Conservation (phyloP, 1,284 basidiomycete species). For the Lentinula novae-zelandiae region DNA sequence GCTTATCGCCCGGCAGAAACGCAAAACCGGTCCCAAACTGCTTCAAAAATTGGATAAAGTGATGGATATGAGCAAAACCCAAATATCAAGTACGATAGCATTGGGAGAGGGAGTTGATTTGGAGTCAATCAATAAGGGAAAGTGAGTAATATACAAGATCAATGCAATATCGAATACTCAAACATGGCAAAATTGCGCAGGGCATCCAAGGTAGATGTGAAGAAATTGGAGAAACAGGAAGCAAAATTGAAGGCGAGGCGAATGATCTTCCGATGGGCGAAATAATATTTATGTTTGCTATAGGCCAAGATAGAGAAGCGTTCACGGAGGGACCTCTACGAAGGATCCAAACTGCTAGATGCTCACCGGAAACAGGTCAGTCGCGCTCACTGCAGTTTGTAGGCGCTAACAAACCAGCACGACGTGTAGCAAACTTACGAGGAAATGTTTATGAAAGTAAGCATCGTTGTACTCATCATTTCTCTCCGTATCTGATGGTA, state of each 20-base stretch:
- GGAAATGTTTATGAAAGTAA: constrained; percentile 95
- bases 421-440: constrained; percentile 84
- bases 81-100: constrained; percentile 82
- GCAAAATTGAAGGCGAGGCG: constrained; percentile 83
- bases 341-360: constrained; percentile 94
- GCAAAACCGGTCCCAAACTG: constrained; percentile 49
- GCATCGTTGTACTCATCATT: neutral
- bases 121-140: constrained; percentile 92
- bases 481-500: neutral
- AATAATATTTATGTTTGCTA: constrained; percentile 2
- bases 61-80: constrained; percentile 88
- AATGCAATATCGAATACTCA: constrained; percentile 14
- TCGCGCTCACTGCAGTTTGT: neutral
- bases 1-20: constrained; percentile 53
- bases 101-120: constrained; percentile 87
- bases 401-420: constrained; percentile 10
- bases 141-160: constrained; percentile 46
- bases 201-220: constrained; percentile 94
- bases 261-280: neutral
- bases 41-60: constrained; percentile 87
- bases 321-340: constrained; percentile 84
- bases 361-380: constrained; percentile 85
- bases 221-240: constrained; percentile 98
- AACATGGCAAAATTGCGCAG: constrained; percentile 33
- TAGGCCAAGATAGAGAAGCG: constrained; percentile 97